Conservation (phyloP, 371 early-diverging fungal genomes). For the Apophysomyces sp. region DNA sequence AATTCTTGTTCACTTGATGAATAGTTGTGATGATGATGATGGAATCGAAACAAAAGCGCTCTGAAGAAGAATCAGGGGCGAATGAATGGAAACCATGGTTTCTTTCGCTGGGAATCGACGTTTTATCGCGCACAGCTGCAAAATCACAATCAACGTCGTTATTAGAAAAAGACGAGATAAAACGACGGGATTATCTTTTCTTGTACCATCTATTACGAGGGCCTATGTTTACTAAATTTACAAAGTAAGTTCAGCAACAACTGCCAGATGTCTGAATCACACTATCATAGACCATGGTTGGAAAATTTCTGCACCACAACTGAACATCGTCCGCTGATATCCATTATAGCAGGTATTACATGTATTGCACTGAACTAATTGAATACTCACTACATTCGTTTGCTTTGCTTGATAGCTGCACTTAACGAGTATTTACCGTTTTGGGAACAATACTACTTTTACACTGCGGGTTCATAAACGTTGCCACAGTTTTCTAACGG, state of each 20-base stretch:
- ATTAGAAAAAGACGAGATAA: conserved; percentile 36
- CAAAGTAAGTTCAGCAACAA: too few species aligned
- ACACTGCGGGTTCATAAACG: conserved; percentile 38
- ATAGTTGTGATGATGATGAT: background rate
- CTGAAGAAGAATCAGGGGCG: conserved; percentile 10
- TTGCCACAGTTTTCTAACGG: background rate
- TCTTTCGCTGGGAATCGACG: conserved; percentile 33
- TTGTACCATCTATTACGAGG: conserved; percentile 37
- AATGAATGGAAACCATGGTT: conserved; percentile 38
- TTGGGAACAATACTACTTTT: conserved; percentile 46
- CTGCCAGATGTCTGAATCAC: too few species aligned
- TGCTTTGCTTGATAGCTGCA: conserved; percentile 19
- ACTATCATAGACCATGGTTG: conserved; percentile 17
- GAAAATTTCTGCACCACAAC: conserved; percentile 36
- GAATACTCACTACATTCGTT: background rate
- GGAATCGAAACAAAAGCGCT: conserved; percentile 12
- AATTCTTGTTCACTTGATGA: background rate
- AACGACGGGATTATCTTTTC: conserved; percentile 30
- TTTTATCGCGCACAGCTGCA: conserved; percentile 20
- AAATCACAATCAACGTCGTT: conserved; percentile 26
- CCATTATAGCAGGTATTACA: conserved; percentile 28
- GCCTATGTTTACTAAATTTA: conserved; percentile 29
- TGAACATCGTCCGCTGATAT: conserved; percentile 38
- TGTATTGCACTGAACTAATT: too few species aligned
- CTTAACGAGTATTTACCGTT: conserved; percentile 43